Evolutionary conservation across 345 rosid genomes (phyloP), one percentile per base, ranked within the genome.

Genomic region (Durio zibethinus): DNA sequence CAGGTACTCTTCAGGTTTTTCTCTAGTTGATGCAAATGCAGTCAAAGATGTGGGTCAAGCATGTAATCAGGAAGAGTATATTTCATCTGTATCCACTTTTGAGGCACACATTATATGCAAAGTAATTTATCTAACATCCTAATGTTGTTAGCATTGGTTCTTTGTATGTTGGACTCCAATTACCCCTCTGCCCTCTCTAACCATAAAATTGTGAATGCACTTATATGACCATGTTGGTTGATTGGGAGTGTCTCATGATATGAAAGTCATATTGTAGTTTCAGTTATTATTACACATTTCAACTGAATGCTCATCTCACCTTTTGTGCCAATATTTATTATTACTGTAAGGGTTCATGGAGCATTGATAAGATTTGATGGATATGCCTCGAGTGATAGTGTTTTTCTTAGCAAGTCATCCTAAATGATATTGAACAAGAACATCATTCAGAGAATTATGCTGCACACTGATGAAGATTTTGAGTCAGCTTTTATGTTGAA

Each of bases 1-100:
- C 90, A 90, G 97, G 96, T 92, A 88, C 73, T 76, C 50, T 70
- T 50, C 76, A 42, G 20, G 10, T 50, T 65, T 52, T 72, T 23
- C 62, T 47, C 1, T 53, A 53, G 59, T n/a, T 56, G 61, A 56
- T 56, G 61, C 29, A 56, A 2, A 9, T 21, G 27, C 27, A 2
- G 11, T 56, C 61, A 56, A 56, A 56, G 29, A 21, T 11, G 27
- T n/a, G 21, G 61, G 29, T 9, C 14, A 56, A 56, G 61, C 27
- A 56, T 21, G 29, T 52, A 52, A 52, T 52, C 48, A 43, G 15
- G 48, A 43, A 11, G 15, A 48, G 4, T 10, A 52, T 20, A 4
- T 21, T 18, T 50, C 56, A 50, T 50, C 7, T 12, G 4, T 47
- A 52, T 52, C 21, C 57, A 18, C 5, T 52, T 18, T 5, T 52